These are phyloP conservation scores for Fusarium verticillioides DNA, from an alignment of 2,329 filamentous ascomycete genomes.

Conservation along the genomic window DNA sequence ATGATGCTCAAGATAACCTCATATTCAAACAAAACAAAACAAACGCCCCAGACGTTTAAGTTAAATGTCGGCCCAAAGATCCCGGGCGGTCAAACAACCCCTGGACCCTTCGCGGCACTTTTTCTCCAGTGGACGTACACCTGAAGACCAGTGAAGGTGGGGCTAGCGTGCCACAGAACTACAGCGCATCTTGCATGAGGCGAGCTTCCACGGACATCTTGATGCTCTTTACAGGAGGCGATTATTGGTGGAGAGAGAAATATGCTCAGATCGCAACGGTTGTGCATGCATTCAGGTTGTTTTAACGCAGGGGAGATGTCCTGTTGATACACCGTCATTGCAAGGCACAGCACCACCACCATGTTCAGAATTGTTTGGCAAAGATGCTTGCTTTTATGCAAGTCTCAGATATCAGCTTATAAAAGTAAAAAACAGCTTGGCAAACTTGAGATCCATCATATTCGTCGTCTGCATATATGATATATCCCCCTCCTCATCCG, in stretches of 20 bases:
- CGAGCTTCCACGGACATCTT: background rate
- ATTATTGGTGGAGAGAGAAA: background rate
- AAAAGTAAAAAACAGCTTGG: background rate
- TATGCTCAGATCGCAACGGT: background rate
- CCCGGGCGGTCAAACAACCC: constrained; percentile 41
- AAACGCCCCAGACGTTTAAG: constrained; percentile 15
- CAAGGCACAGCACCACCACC: background rate
- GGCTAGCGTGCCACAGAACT: constrained; percentile 19
- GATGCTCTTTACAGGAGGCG: background rate
- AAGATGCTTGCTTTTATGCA: background rate
- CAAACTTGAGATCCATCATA: background rate
- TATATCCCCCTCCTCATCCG: constrained; percentile 19
- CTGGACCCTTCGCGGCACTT: constrained; percentile 7
- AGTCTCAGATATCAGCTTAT: background rate
- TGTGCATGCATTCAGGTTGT: background rate
- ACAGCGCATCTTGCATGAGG: constrained; percentile 34
- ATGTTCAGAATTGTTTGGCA: background rate
- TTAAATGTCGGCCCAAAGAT: constrained; percentile 36
- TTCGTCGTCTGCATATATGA: background rate
- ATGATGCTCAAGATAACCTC: constrained; percentile 21
- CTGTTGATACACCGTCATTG: background rate
- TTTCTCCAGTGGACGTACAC: constrained; percentile 19
- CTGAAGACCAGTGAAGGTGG: constrained; percentile 15
- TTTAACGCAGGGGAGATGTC: background rate
- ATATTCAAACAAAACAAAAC: constrained; percentile 36